A percentile compares a stretch with the other conserved stretches of the same genome.
Conservation (phyloP, 805 yeast species). For the Yarrowia sp. region DNA sequence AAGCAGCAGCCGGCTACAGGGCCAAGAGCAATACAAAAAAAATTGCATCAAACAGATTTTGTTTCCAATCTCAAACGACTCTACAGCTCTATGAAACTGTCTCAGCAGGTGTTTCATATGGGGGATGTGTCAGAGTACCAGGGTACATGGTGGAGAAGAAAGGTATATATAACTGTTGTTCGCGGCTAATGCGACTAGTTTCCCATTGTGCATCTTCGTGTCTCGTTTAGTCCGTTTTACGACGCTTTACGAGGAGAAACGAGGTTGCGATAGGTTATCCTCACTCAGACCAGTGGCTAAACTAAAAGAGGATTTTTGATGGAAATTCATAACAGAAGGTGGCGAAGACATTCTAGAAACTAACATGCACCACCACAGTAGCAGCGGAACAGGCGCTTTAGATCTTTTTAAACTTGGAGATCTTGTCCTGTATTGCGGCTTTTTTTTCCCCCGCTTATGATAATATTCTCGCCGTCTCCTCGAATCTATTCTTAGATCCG, state of each 20-base stretch:
- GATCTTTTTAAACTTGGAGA: not conserved
- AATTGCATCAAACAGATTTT: not conserved
- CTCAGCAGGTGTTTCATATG: not conserved
- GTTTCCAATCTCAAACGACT: not conserved
- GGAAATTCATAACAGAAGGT: not conserved
- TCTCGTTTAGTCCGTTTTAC: not conserved
- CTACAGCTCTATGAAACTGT: not conserved
- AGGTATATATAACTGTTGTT: not conserved
- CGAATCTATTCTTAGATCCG: conserved; percentile 1
- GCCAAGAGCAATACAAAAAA: not conserved
- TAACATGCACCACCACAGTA: not conserved
- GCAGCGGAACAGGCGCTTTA: not conserved
- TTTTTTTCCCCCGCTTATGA: not conserved
- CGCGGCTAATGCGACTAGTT: not conserved
- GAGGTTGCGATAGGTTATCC: not conserved
- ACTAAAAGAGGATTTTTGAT: not conserved
- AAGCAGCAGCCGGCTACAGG: not conserved
- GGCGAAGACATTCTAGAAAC: not conserved
- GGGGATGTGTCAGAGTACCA: not conserved
- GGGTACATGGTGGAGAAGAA: no score
- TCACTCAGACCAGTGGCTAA: not conserved
- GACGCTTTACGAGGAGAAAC: not conserved
- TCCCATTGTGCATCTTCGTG: not conserved
- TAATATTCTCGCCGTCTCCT: not conserved
- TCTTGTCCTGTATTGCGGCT: no score